Base-by-base conservation (phyloP, 2,329 filamentous ascomycete genomes). In the Chaetothyriales sp. region DNA sequence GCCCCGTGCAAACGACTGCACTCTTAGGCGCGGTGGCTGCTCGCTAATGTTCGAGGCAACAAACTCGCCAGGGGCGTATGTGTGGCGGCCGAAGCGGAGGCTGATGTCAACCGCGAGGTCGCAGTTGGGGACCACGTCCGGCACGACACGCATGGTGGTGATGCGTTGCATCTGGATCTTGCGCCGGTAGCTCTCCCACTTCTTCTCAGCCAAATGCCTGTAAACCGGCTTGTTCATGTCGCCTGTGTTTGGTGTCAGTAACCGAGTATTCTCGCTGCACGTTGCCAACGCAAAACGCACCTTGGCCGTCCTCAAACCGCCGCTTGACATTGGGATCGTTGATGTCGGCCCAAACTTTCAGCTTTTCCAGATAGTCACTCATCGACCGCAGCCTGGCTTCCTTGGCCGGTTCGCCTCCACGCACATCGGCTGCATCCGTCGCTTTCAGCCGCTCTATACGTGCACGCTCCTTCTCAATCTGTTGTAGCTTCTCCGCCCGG, bases 211-310 rank as follows among this genome's bases (percentile, higher is more conserved):
- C 48, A 96, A 82, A 67, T 85, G 78, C 57, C 90, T 85, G 73
- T 98, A 98, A 64, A 98, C 89, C 56, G 90, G 90, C 68, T 94
- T 94, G 72, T 79, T 83, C 87, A 96, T 90, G 68, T 96, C 88
- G 57, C 84, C 89, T 95, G 58, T 10, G 10, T 25, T 51, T 25
- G 55, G 65, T 60, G 25, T 9, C 22, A 18, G 43, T 46, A 39
- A 25, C 22, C 3, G 6, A 25, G 22, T 6, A 25, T 25, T 25
- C 22, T 25, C 12, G 32, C 32, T 15, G 9, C 32, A 2, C 32
- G 10, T 15, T 15, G 32, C 32, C 32, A 2, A 39, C 25, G 26
- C 22, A 43, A 43, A 8, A 48, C 77, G 60, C 72, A 95, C 90
- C 88, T 61, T 83, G 68, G 20, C 89, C 88, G 67, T 96, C 89